Conservation (phyloP, 2,329 filamentous ascomycete genomes). For the Aspergillus calidoustus region DNA sequence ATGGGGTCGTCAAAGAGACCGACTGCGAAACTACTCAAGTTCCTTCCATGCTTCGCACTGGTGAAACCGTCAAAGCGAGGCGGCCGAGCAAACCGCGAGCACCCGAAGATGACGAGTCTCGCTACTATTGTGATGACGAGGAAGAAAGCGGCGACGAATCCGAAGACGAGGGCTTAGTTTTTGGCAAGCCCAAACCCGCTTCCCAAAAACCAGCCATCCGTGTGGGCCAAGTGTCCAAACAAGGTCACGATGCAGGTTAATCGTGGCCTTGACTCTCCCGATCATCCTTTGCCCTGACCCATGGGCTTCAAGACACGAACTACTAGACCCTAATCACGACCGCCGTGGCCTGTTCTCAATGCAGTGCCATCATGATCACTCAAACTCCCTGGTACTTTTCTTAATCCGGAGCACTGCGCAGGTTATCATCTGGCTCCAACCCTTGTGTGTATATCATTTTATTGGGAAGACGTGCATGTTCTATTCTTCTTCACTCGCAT, state of each 20-base stretch:
- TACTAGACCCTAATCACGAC: background rate
- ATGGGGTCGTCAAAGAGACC: slow-evolving; percentile 37
- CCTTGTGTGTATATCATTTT: slow-evolving; percentile 29
- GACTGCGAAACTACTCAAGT: slow-evolving; percentile 34
- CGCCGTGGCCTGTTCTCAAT: background rate
- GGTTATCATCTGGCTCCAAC: slow-evolving; percentile 10
- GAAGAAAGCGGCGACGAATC: slow-evolving; percentile 45
- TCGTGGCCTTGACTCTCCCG: slow-evolving; percentile 4
- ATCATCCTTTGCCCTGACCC: background rate
- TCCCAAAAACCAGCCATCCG: slow-evolving; percentile 28
- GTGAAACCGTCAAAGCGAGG: slow-evolving; percentile 46
- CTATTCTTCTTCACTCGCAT: slow-evolving; percentile 23
- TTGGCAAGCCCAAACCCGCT: slow-evolving; percentile 41
- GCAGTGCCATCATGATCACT: background rate
- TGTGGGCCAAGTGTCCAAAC: slow-evolving; percentile 18
- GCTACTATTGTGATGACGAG: slow-evolving; percentile 49
- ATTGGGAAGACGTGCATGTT: slow-evolving; percentile 19
- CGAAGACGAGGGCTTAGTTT: slow-evolving; percentile 48
- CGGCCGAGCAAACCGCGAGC: slow-evolving; percentile 26
- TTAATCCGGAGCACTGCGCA: slow-evolving; percentile 8
- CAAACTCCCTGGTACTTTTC: background rate
- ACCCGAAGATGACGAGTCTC: slow-evolving; percentile 43
- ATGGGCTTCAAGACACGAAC: background rate
- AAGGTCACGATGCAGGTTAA: slow-evolving; percentile 17
- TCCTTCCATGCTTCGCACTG: slow-evolving; percentile 47